phyloP scores from a whole-genome alignment of 352 stramenopile genomes.

The Peronospora belbahrii region DNA sequence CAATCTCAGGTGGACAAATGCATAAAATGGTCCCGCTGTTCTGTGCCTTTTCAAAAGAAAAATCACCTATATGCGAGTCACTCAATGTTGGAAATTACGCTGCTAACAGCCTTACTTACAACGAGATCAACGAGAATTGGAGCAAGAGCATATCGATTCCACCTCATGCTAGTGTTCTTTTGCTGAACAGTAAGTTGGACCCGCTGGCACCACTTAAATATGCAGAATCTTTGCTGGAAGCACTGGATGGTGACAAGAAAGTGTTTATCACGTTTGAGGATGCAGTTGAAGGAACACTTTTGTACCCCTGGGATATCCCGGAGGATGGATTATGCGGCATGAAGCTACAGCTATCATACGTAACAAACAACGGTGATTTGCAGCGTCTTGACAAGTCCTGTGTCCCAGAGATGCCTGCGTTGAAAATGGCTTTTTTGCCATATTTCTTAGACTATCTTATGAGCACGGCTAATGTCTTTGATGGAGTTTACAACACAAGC shows the following conservation, averaged over 20 bases:
- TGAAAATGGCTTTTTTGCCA: too few relatives aligned
- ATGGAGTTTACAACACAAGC: too few relatives aligned
- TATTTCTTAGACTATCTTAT: too few relatives aligned
- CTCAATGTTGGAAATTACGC: conserved; percentile 10
- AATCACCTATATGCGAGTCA: too few relatives aligned
- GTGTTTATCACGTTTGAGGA: conserved; percentile 42
- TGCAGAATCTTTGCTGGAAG: conserved; percentile 26
- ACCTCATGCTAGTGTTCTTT: conserved; percentile 29
- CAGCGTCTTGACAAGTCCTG: too few relatives aligned
- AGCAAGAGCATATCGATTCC: conserved; percentile 35
- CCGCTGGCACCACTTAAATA: conserved; percentile 47
- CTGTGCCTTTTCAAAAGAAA: too few relatives aligned
- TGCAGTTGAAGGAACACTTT: conserved; percentile 29
- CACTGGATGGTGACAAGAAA: conserved; percentile 29
- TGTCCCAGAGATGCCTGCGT: too few relatives aligned
- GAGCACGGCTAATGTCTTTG: too few relatives aligned
- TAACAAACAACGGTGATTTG: conserved; percentile 29
- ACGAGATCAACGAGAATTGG: conserved; percentile 41
- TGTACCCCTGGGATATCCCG: too few relatives aligned
- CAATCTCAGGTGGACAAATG: conserved; percentile 14
- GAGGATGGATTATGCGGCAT: too few relatives aligned
- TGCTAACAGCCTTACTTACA: conserved; percentile 22
- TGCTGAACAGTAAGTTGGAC: conserved; percentile 46
- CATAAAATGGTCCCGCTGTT: conserved; percentile 25
- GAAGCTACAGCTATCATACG: conserved; percentile 35